A percentile compares a stretch with the other conserved stretches of the same genome.
These are phyloP conservation scores for Phylloporus scabripes DNA, from an alignment of 768 basidiomycete genomes.

Conservation along the genomic window DNA sequence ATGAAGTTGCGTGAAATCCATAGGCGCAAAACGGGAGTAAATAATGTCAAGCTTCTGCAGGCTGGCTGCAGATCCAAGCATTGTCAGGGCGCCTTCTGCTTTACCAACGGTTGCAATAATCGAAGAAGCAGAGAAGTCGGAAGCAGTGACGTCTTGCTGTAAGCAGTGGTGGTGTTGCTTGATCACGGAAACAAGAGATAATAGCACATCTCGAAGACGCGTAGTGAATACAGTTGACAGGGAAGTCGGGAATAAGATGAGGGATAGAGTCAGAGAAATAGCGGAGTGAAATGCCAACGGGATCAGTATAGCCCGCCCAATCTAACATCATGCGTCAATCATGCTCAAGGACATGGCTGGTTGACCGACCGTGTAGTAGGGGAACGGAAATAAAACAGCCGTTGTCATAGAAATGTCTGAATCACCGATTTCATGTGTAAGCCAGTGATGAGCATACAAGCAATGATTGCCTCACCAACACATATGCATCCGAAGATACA, in stretches of 20 bases:
- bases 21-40: slow-evolving; percentile 54
- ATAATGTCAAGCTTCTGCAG: slow-evolving; percentile 56
- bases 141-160: slow-evolving; percentile 34
- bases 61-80: slow-evolving; percentile 46
- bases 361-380: slow-evolving; percentile 47
- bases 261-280: slow-evolving; percentile 45
- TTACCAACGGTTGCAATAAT: slow-evolving; percentile 31
- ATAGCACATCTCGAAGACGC: slow-evolving; percentile 42
- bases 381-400: slow-evolving; percentile 57
- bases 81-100: slow-evolving; percentile 47
- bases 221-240: slow-evolving; percentile 55
- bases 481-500: slow-evolving; percentile 55
- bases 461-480: slow-evolving; percentile 37
- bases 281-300: slow-evolving; percentile 58
- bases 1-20: slow-evolving; percentile 51
- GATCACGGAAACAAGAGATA: slow-evolving; percentile 43
- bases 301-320: slow-evolving; percentile 48
- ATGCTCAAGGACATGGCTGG: not conserved
- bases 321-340: slow-evolving; percentile 23
- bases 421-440: not conserved
- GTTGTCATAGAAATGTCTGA: slow-evolving; percentile 57
- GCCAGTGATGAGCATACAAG: not conserved
- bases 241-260: slow-evolving; percentile 58
- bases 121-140: slow-evolving; percentile 28
- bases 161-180: slow-evolving; percentile 45